Evolutionary conservation across 75 land plant species (phyloP).

Genomic region (Selaginella moellendorffii): DNA sequence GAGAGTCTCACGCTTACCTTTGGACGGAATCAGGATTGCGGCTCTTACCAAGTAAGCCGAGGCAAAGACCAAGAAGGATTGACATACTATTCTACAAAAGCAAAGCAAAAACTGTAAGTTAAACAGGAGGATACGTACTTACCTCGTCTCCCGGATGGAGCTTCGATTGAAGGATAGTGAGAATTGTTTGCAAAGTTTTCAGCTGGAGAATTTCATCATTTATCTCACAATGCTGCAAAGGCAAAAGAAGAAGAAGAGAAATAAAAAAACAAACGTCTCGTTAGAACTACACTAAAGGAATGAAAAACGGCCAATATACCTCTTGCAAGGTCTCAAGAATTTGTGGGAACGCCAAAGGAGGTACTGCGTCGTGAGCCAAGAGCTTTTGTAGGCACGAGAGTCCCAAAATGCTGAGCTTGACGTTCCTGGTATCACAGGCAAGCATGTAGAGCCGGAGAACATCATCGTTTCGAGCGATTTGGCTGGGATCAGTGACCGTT

Average conservation of each 20-base stretch:
- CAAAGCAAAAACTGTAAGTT: background rate
- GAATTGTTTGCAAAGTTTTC: constrained; percentile 76
- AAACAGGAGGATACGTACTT: background rate
- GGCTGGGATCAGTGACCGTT: constrained; percentile 53
- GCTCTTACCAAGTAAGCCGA: constrained; percentile 71
- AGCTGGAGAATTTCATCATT: constrained; percentile 84
- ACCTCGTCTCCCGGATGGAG: constrained; percentile 91
- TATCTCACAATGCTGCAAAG: constrained; percentile 80
- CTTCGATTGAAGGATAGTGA: constrained; percentile 89
- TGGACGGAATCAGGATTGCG: constrained; percentile 84
- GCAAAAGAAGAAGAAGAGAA: constrained; percentile 6
- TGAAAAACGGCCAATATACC: too few relatives aligned
- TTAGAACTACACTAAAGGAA: too few relatives aligned
- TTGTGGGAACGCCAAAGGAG: constrained; percentile 51
- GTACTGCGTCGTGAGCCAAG: constrained; percentile 88
- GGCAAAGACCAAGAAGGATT: constrained; percentile 72
- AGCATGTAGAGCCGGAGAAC: constrained; percentile 69
- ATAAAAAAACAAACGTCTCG: constrained; percentile 1
- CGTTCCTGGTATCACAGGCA: constrained; percentile 82
- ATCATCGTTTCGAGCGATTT: constrained; percentile 77
- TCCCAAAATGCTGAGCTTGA: constrained; percentile 84
- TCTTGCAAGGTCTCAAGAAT: constrained; percentile 78
- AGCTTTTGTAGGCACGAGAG: constrained; percentile 86
- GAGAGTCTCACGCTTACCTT: constrained; percentile 39
- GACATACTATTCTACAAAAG: constrained; percentile 63